Base-by-base conservation (phyloP, 2,329 filamentous ascomycete species). In the Cercospora beticola region DNA sequence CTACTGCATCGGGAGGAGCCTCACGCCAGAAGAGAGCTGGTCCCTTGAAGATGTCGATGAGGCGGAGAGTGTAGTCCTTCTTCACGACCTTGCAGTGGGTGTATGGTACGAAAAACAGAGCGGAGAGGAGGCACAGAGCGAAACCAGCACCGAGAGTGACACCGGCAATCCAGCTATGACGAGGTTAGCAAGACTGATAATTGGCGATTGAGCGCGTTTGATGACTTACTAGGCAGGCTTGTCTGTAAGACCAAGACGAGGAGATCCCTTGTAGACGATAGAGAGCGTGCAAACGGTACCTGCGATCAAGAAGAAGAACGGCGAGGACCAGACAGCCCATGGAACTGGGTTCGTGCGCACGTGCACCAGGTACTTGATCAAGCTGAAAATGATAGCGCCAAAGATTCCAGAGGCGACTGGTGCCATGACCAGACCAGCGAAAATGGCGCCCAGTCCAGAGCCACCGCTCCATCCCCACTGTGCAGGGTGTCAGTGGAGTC, bases 11-110 rank as follows among this genome's bases (percentile, higher is more conserved):
- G 57, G 33, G 61, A 64, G 12, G 71, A 70, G 64, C 76, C 70
- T 16, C 64, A 28, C 65, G 65, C 46, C 62, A 68, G 60, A 73
- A 68, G 6, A 81, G 73, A 7, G 79, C 67, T 23, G 77, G 77
- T 0, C 87, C 87, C 16, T 83, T 77, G 68, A 83, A 72, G 66
- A 89, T 80, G 69, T 89, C 82, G 76, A 82, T 89, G 77, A 82
- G 78, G 70, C 83, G 84, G 68, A 91, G 79, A 74, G 86, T 79
- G 85, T 87, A 86, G 79, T 91, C 87, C 72, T 89, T 83, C 78
- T 84, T 79, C 78, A 90, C 79, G 73, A 91, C 81, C 59, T 85
- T 82, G 67, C 85, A 83, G 77, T 88, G 85, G 66, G 89, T 75
- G 81, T 84, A 89, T 5, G 88, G 87, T 12, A 88, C 81, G 68